Evolutionary conservation across 192 early-diverging fungal species (phyloP).

Genomic region (Coemansia sp.): DNA sequence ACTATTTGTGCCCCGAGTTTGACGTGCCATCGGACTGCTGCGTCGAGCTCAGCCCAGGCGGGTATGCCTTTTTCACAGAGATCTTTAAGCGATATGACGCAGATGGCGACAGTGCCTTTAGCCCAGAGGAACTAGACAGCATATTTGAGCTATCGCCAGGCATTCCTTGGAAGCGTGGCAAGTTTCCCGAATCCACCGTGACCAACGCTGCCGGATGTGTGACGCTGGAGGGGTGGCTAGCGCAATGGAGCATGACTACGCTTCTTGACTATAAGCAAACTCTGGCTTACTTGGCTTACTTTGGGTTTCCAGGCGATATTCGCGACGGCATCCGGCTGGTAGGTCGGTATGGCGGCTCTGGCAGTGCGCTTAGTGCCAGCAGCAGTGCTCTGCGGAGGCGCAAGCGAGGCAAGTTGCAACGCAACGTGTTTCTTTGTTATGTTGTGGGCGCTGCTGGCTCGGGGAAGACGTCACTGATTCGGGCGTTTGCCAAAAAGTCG

Average conservation of each 20-base stretch:
- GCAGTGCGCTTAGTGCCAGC: not conserved
- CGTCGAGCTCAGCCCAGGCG: constrained; percentile 88
- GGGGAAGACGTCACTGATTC: constrained; percentile 88
- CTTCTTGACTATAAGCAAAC: constrained; percentile 85
- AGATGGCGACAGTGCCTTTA: constrained; percentile 96
- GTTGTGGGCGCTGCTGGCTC: constrained; percentile 90
- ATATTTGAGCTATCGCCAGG: constrained; percentile 87
- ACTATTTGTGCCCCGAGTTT: constrained; percentile 80
- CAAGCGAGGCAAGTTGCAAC: constrained; percentile 76
- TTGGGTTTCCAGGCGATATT: constrained; percentile 89
- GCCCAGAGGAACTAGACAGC: constrained; percentile 72
- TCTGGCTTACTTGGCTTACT: constrained; percentile 90
- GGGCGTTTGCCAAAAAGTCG: constrained; percentile 80
- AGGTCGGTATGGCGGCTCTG: constrained; percentile 8
- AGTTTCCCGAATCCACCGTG: constrained; percentile 85
- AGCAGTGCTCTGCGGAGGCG: constrained; percentile 65
- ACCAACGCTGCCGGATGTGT: constrained; percentile 86
- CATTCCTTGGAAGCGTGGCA: constrained; percentile 87
- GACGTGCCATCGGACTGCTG: constrained; percentile 87
- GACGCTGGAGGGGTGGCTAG: constrained; percentile 93
- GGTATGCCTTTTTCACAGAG: constrained; percentile 93
- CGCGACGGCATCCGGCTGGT: constrained; percentile 80
- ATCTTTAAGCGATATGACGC: constrained; percentile 91
- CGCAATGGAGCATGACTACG: constrained; percentile 99
- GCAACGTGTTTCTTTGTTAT: constrained; percentile 90